Conservation (phyloP, 257 asterid genomes). For the Cinchona pubescens region DNA sequence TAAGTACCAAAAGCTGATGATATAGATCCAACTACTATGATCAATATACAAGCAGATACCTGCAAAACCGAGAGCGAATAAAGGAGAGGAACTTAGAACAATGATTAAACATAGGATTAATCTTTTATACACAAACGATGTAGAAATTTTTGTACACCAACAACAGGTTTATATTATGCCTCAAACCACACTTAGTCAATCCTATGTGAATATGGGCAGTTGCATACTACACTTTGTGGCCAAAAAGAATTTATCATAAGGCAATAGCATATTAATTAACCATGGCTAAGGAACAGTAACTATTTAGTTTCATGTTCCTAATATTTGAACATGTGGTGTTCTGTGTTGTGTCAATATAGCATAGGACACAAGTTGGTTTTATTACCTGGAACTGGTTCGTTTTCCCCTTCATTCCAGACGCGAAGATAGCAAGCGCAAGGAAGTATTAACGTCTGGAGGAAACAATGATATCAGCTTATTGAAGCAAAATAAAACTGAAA, state of each 20-base stretch:
- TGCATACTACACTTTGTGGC: too few relatives aligned
- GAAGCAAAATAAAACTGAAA: not conserved
- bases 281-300: not conserved
- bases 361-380: constrained; percentile 6
- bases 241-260: too few relatives aligned
- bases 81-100: not conserved
- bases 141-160: too few relatives aligned
- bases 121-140: too few relatives aligned
- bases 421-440: constrained; percentile 91
- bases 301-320: not conserved
- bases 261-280: too few relatives aligned
- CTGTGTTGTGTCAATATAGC: not conserved
- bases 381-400: constrained; percentile 62
- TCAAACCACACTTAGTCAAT: not conserved
- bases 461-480: not conserved
- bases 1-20: constrained; percentile 68
- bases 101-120: not conserved
- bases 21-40: constrained; percentile 56
- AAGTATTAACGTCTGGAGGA: constrained; percentile 68
- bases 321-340: not conserved
- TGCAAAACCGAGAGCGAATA: constrained; percentile 17
- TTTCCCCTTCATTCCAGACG: constrained; percentile 68
- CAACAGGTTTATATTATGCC: too few relatives aligned
- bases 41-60: constrained; percentile 51
- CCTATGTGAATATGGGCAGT: not conserved